Evolutionary conservation across 257 asterid species (phyloP).

Genomic region (Solanum virginianum): DNA sequence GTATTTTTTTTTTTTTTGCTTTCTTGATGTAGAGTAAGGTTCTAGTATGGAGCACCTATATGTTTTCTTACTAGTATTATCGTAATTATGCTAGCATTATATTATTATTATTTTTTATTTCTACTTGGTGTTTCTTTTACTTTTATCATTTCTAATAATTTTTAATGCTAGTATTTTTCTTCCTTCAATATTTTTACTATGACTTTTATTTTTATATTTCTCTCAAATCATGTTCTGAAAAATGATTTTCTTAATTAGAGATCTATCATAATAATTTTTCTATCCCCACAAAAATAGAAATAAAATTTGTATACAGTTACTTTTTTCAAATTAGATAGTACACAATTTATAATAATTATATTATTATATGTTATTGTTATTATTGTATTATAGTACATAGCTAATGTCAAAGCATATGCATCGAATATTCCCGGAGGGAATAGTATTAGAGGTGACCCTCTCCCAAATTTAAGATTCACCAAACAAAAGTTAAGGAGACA

Average conservation of each 20-base stretch:
- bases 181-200: background rate
- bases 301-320: no score
- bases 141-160: background rate
- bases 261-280: no score
- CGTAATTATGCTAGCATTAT: background rate
- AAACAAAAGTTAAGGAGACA: background rate
- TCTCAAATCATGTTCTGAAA: background rate
- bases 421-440: no score
- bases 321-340: no score
- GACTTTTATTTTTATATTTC: background rate
- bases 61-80: background rate
- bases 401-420: no score
- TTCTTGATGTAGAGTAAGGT: background rate
- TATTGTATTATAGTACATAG: no score
- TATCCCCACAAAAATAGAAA: no score
- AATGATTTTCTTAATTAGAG: background rate
- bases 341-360: no score
- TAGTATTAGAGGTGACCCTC: no score
- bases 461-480: background rate
- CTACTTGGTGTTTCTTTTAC: background rate
- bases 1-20: no score
- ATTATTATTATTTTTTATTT: background rate
- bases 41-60: background rate
- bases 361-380: no score
- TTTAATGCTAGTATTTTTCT: background rate